Base-by-base conservation (phyloP, 495 filamentous ascomycete species). In the Tuber borchii region DNA sequence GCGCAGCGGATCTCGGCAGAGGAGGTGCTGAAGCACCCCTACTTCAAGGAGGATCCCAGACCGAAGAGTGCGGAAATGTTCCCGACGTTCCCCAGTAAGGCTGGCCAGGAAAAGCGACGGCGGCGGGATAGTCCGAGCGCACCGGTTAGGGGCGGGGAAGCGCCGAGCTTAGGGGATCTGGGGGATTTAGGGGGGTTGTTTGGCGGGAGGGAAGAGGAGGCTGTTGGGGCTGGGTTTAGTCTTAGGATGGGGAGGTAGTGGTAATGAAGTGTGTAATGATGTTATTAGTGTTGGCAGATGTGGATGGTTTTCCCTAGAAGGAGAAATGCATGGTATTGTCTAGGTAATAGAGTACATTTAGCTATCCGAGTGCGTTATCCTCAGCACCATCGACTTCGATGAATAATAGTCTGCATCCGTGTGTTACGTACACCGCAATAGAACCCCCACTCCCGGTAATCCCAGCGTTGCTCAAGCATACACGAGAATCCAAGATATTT, bases 21-120 rank as follows among this genome's bases (percentile, higher is more conserved):
- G 34, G 87, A 91, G 48, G 89, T 92, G 75, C 88, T 97, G 37
- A 83, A 86, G 37, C 94, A 97, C 84, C 87, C 89, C 65, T 99
- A 95, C 83, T 99, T 98, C 84, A 86, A 85, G 31, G 95, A 98
- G 86, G 91, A 97, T 75, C 95, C 95, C 1, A 91, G 90, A 45
- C 92, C 93, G 1, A 97, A 97, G 84, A 89, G 89, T 37, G 90
- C 90, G 83, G 91, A 90, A 78, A 92, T 96, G 91, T 94, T 96
- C 79, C 93, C 93, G 22, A 94, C 93, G 0, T 99, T 97, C 82
- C 95, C 95, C 2, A 94, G 91, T 71, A 97, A 97, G 84, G 95
- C 95, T 0, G 93, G 93, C 1, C 92, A 95, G 87, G 95, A 99
- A 87, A 92, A 90, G 82, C 84, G 94, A 80, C 86, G 93, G 76